Percentiles rank a stretch among this genome's conserved stretches.
Evolutionary conservation across 176 grass and related monocot genomes (phyloP).

Genomic region (Phragmites australis): DNA sequence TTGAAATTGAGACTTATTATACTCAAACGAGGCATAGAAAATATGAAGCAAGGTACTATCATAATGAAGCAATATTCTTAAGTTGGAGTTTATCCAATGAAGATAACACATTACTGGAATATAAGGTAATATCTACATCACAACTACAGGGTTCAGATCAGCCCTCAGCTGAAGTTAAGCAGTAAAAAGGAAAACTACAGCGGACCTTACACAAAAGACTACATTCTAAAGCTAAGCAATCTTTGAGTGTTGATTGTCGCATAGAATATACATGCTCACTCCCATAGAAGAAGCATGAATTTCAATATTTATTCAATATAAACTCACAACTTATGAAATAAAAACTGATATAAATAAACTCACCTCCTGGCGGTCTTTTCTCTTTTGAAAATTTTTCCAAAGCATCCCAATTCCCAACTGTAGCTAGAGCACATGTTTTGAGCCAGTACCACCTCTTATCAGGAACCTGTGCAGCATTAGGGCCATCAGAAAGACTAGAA

Average conservation of each 20-base stretch:
- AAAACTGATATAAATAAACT: constrained; percentile 32
- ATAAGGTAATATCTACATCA: constrained; percentile 1
- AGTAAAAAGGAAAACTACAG: neutral
- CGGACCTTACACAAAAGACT: neutral
- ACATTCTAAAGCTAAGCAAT: neutral
- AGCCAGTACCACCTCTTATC: constrained; percentile 99
- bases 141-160: neutral
- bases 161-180: neutral
- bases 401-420: constrained; percentile 93
- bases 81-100: constrained; percentile 2
- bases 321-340: constrained; percentile 1
- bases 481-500: constrained; percentile 16
- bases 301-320: constrained; percentile 1
- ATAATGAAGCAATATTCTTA: constrained; percentile 7
- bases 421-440: constrained; percentile 94
- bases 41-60: neutral
- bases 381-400: constrained; percentile 93
- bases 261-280: neutral
- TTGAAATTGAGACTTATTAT: neutral
- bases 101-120: neutral
- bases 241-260: too few relatives aligned
- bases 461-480: constrained; percentile 69
- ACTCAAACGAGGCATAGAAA: constrained; percentile 1
- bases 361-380: constrained; percentile 88
- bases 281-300: constrained; percentile 2